Evolutionary conservation across 139 green algal species (phyloP).

Genomic region (Eudorina sp.): DNA sequence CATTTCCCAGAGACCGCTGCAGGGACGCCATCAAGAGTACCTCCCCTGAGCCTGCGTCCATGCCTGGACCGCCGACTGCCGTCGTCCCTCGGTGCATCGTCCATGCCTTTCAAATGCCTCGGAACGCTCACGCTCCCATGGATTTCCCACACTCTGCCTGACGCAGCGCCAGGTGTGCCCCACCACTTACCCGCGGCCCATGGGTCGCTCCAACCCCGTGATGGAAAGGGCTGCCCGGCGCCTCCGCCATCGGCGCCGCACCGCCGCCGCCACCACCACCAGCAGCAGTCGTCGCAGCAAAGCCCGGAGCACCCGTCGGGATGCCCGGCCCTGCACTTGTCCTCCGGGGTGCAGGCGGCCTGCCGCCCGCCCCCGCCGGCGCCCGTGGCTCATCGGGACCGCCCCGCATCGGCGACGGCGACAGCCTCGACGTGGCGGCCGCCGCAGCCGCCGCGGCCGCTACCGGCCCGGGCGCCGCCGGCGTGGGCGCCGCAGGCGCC

Average conservation of each 20-base stretch:
- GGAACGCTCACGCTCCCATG: no score
- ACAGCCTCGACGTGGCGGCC: neutral
- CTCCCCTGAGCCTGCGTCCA: neutral
- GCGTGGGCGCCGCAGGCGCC: neutral
- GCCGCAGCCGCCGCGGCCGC: neutral
- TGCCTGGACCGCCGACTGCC: neutral
- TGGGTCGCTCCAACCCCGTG: neutral
- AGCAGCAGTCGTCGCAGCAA: neutral
- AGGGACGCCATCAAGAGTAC: neutral
- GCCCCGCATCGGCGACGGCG: neutral
- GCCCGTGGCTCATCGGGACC: neutral
- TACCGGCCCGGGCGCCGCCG: neutral
- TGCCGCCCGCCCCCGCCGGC: neutral
- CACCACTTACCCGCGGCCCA: neutral
- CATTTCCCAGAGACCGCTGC: neutral
- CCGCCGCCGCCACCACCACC: neutral
- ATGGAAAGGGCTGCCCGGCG: neutral
- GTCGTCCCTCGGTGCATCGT: neutral
- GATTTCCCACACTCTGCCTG: neutral
- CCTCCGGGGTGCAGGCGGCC: constrained; percentile 1
- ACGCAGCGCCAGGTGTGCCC: neutral
- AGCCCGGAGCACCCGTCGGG: neutral
- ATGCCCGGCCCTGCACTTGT: neutral
- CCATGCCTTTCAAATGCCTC: neutral
- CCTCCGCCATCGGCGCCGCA: neutral